phyloP scores from a whole-genome alignment of 306 rosid species.

The Pyrus pyrifolia region DNA sequence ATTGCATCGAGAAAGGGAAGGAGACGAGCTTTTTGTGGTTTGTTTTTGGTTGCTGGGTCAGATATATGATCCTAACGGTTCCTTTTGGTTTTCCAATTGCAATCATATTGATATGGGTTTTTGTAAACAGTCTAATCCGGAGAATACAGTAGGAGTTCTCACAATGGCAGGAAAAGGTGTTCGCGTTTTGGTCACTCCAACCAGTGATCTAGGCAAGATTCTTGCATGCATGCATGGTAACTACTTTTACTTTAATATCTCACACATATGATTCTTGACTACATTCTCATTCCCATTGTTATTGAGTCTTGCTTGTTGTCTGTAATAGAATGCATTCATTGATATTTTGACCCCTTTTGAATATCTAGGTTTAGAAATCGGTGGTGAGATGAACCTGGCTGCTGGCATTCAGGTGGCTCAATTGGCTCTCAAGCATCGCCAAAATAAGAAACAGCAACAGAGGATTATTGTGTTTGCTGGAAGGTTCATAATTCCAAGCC shows the following conservation, averaged over 20 bases:
- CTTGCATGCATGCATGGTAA: constrained; percentile 89
- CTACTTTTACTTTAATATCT: constrained; percentile 13
- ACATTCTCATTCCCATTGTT: background rate
- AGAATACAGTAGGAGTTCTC: constrained; percentile 87
- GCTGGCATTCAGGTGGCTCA: constrained; percentile 97
- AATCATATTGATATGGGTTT: constrained; percentile 13
- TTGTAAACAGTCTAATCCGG: constrained; percentile 69
- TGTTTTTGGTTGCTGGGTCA: background rate
- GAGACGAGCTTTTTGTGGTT: background rate
- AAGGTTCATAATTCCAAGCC: constrained; percentile 35
- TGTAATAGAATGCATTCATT: background rate
- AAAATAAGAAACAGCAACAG: constrained; percentile 96
- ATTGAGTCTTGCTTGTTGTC: background rate
- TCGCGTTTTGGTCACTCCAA: constrained; percentile 87
- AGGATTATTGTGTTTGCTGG: constrained; percentile 90
- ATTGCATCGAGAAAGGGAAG: background rate
- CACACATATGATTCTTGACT: background rate
- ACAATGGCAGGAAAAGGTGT: constrained; percentile 94
- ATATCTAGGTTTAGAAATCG: constrained; percentile 71
- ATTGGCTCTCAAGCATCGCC: constrained; percentile 95
- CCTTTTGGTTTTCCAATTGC: background rate
- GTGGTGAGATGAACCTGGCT: constrained; percentile 94
- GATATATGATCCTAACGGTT: background rate
- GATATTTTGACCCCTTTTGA: background rate
- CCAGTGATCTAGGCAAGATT: constrained; percentile 88